Conservation (phyloP, 1,284 basidiomycete genomes). For the Rhizoctonia solani region DNA sequence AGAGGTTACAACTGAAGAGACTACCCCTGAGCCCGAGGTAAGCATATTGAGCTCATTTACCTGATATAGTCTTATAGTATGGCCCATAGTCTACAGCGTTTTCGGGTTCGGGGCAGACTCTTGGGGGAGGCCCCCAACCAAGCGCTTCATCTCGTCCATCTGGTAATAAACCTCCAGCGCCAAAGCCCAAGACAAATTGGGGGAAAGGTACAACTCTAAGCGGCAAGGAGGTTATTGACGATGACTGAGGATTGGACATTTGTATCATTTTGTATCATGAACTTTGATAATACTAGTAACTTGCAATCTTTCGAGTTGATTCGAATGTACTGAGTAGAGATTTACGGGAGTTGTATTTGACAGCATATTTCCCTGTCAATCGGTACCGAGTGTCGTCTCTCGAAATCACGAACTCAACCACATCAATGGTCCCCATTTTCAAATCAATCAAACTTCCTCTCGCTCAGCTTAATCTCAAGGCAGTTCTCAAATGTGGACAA, state of each 20-base stretch:
- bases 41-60: background rate
- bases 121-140: constrained; percentile 3
- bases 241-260: background rate
- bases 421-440: background rate
- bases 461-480: constrained; percentile 68
- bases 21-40: background rate
- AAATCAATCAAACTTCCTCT: constrained; percentile 58
- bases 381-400: too few relatives aligned
- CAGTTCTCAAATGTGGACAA: constrained; percentile 78
- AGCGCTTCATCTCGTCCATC: background rate
- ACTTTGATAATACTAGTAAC: background rate
- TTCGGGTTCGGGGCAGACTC: constrained; percentile 26
- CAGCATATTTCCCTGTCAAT: too few relatives aligned
- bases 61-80: background rate
- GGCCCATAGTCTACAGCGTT: background rate
- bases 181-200: constrained; percentile 24
- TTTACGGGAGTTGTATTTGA: too few relatives aligned
- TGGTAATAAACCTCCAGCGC: background rate
- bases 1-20: constrained; percentile 41
- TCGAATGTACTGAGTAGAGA: too few relatives aligned
- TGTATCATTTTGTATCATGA: background rate
- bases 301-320: background rate
- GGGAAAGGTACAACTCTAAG: constrained; percentile 23
- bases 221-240: constrained; percentile 17
- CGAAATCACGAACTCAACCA: background rate